A percentile compares a stretch with the other conserved stretches of the same genome.
Conservation (phyloP, 768 basidiomycete species). For the Asterophora parasitica region DNA sequence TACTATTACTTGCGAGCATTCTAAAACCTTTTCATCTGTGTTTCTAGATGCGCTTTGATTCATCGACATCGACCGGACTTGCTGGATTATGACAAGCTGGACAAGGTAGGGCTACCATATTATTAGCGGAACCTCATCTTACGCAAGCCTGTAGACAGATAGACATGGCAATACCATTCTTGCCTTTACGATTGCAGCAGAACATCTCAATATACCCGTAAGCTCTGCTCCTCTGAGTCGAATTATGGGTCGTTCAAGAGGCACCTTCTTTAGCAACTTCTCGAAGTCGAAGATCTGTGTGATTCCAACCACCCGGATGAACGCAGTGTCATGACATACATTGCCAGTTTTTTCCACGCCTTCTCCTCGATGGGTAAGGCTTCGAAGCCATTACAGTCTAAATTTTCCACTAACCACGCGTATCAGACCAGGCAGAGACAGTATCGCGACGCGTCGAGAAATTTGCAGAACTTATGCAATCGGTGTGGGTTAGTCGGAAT, state of each 20-base stretch:
- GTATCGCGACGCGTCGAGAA: slow-evolving; percentile 92
- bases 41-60: slow-evolving; percentile 87
- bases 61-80: slow-evolving; percentile 97
- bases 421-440: slow-evolving; percentile 87
- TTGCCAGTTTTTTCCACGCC: slow-evolving; percentile 96
- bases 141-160: slow-evolving; percentile 46
- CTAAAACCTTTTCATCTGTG: slow-evolving; percentile 3
- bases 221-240: slow-evolving; percentile 22
- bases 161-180: slow-evolving; percentile 78
- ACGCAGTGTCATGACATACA: slow-evolving; percentile 96
- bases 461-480: slow-evolving; percentile 94
- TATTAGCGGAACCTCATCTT: slow-evolving; percentile 2
- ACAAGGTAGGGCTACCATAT: slow-evolving; percentile 53
- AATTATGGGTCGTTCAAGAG: background rate
- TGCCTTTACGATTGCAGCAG: slow-evolving; percentile 85
- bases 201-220: slow-evolving; percentile 89
- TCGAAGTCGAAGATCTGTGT: slow-evolving; percentile 95
- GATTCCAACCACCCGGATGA: slow-evolving; percentile 89
- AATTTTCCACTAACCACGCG: slow-evolving; percentile 7
- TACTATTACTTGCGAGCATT: slow-evolving; percentile 3
- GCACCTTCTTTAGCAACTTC: slow-evolving; percentile 59
- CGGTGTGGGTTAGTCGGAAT: slow-evolving; percentile 80
- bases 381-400: background rate
- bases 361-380: slow-evolving; percentile 91
- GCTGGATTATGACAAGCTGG: slow-evolving; percentile 79